Evolutionary conservation across 2,329 filamentous ascomycete species (phyloP).

Genomic region (Emmonsiellopsis sp.): DNA sequence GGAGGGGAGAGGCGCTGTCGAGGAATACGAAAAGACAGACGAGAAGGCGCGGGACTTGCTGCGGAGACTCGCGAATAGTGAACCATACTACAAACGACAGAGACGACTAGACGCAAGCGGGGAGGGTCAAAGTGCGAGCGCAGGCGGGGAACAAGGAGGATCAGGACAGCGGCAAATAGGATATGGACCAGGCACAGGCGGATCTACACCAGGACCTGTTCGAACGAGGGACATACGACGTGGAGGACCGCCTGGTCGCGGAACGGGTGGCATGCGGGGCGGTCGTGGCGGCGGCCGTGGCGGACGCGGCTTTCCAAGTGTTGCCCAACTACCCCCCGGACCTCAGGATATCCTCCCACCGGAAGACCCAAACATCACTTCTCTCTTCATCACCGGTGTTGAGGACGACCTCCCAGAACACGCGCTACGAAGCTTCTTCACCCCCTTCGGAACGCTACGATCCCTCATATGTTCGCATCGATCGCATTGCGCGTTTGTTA

Average conservation of each 20-base stretch:
- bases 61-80: slow-evolving; percentile 74
- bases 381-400: slow-evolving; percentile 86
- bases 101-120: slow-evolving; percentile 53
- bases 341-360: slow-evolving; percentile 82
- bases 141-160: slow-evolving; percentile 27
- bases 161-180: slow-evolving; percentile 30
- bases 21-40: slow-evolving; percentile 93
- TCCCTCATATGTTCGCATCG: slow-evolving; percentile 94
- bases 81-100: slow-evolving; percentile 90
- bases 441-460: slow-evolving; percentile 77
- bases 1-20: slow-evolving; percentile 72
- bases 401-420: slow-evolving; percentile 94
- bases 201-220: slow-evolving; percentile 64
- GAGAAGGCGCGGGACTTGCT: slow-evolving; percentile 90
- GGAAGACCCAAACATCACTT: slow-evolving; percentile 74
- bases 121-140: slow-evolving; percentile 34
- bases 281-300: slow-evolving; percentile 38
- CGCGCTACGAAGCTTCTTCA: slow-evolving; percentile 83
- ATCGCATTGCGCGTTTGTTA: slow-evolving; percentile 94
- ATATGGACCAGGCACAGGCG: slow-evolving; percentile 35
- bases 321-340: slow-evolving; percentile 65
- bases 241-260: slow-evolving; percentile 16
- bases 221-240: slow-evolving; percentile 55
- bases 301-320: slow-evolving; percentile 56
- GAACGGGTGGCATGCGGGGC: slow-evolving; percentile 38